Evolutionary conservation across 2,329 filamentous ascomycete genomes (phyloP), one percentile per base, ranked within the genome.

Genomic region (Colletotrichum karsti): DNA sequence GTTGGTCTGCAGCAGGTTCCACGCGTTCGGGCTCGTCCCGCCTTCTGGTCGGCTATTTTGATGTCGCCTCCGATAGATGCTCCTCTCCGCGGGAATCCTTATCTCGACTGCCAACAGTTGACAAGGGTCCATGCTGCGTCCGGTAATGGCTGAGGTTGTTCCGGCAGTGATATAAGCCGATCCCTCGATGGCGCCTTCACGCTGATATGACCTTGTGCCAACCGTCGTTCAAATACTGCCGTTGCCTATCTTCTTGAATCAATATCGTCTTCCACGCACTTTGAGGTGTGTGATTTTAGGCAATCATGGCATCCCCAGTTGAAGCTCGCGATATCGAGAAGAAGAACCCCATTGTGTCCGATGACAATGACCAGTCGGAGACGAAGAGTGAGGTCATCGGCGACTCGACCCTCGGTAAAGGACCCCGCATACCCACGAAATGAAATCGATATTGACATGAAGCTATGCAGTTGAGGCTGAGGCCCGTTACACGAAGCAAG

Each of bases 401-500:
- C 28, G 60, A 67, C 7, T 51, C 64, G 4, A 28, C 57, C n/a
- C 53, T 67, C 7, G 37, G 64, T 67, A 41, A 39, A 60, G 7
- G 8, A 9, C 4, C 13, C 5, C 0, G 0, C 10, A 7, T 2
- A 1, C 35, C 15, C 7, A 20, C 7, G 7, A 20, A 4, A 12
- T 8, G 8, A 35, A 5, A 8, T 5, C 26, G 13, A 26, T 62
- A n/a, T 48, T 59, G 6, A 22, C 1, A 18, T 24, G 5, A 13
- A 24, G 7, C 6, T 26, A 10, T 7, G 5, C 28, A 69, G 66
- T 69, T 22, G 42, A 56, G 7, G 48, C 61, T n/a, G 66, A 69
- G 51, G 66, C 24, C 6, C 70, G 61, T 30, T 81, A 79, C 63
- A 78, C 79, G 3, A 77, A 80, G 1, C 76, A 81, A 42, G 70